These are phyloP conservation scores for Podochytrium sp. DNA, from an alignment of 192 early-diverging fungal species.

Conservation along the genomic window DNA sequence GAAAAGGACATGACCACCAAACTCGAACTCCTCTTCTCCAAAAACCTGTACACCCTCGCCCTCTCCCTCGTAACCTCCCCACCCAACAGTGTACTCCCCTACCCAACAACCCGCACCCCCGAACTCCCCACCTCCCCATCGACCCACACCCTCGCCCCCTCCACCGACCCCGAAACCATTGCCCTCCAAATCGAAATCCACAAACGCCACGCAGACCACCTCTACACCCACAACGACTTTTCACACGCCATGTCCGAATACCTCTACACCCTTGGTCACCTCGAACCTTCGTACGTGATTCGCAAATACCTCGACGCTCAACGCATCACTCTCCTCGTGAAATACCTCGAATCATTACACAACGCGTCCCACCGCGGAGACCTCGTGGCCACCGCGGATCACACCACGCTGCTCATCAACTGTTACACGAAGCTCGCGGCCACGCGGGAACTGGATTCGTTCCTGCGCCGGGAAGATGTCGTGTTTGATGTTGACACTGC, in stretches of 20 bases:
- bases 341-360: constrained; percentile 90
- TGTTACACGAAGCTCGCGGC: constrained; percentile 96
- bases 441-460: constrained; percentile 74
- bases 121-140: background rate
- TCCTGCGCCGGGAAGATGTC: constrained; percentile 81
- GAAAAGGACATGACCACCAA: constrained; percentile 89
- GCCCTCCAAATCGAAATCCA: constrained; percentile 75
- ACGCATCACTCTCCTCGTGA: constrained; percentile 84
- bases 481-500: constrained; percentile 93
- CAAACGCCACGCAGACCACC: constrained; percentile 91
- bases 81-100: constrained; percentile 1
- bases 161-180: background rate
- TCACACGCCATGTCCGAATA: constrained; percentile 92
- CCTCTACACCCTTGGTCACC: constrained; percentile 84
- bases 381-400: constrained; percentile 87
- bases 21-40: constrained; percentile 85
- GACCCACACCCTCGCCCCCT: constrained; percentile 50
- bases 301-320: constrained; percentile 96
- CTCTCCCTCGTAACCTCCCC: constrained; percentile 73
- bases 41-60: constrained; percentile 89
- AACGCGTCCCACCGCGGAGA: constrained; percentile 42
- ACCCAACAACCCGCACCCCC: background rate
- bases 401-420: constrained; percentile 94
- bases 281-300: constrained; percentile 97
- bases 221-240: constrained; percentile 80